phyloP scores from a whole-genome alignment of 129 eudicot genomes.

The Cynara cardunculus region DNA sequence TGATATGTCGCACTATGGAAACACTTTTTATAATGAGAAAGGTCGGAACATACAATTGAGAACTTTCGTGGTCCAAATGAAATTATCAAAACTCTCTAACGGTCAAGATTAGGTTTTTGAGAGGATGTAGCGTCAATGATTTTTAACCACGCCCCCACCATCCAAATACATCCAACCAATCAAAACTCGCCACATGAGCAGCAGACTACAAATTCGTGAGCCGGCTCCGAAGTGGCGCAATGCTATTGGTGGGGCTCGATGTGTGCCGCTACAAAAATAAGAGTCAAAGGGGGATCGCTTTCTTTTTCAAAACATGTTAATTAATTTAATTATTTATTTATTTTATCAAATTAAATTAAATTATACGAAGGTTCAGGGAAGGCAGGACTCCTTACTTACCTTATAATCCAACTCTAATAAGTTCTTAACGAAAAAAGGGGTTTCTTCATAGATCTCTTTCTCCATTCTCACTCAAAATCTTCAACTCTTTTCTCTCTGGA shows the following conservation, averaged over 20 bases:
- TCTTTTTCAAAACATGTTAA: neutral
- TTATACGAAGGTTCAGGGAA: conserved; percentile 31
- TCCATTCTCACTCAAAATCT: conserved; percentile 21
- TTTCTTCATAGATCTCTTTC: conserved; percentile 22
- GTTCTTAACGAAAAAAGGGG: neutral
- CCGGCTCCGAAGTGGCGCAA: conserved; percentile 1
- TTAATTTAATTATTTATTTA: neutral
- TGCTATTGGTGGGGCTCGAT: neutral
- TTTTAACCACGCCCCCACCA: neutral
- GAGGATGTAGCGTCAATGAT: conserved; percentile 14
- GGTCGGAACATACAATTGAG: neutral
- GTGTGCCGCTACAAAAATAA: conserved; percentile 11
- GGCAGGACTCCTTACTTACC: neutral
- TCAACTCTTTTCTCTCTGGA: neutral
- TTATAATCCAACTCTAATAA: neutral
- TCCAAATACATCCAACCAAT: neutral
- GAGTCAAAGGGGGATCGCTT: conserved; percentile 24
- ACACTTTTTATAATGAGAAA: neutral
- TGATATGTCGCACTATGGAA: too few relatives aligned
- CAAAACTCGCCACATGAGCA: conserved; percentile 13
- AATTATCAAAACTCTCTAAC: conserved; percentile 1
- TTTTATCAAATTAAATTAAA: neutral
- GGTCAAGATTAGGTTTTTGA: neutral
- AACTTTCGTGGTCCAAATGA: neutral
- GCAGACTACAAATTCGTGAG: neutral